Evolutionary conservation across 306 rosid species (phyloP), one percentile per base, ranked within the genome.

Genomic region (Ceratonia siliqua): DNA sequence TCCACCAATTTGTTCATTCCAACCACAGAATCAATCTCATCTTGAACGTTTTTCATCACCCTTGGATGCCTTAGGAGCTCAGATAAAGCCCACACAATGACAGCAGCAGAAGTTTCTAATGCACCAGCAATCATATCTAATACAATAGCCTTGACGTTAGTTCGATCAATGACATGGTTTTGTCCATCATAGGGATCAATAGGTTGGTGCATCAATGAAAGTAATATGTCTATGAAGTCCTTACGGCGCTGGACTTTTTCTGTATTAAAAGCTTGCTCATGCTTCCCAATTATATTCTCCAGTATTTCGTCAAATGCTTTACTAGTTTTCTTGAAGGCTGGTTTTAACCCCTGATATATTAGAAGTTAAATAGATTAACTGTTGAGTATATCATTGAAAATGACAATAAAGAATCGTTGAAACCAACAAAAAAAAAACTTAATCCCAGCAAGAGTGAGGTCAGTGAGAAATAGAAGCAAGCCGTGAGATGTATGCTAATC

Each of bases 51-150:
- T 12, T 58, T 79, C 80, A 82, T 80, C 1, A 46, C 62, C 15
- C 50, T 62, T 1, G 83, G 86, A 38, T 88, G 68, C 21, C 48
- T 75, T 2, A 85, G 5, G 5, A 88, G 81, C 27, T 72, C 81
- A 0, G 92, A 72, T 11, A 85, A 39, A 3, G 24, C 74, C 87
- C 86, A 87, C 2, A 57, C 69, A 0, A 83, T 10, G 0, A 32
- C 5, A 0, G 15, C 20, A 0, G 62, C 5, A 12, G 81, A 35
- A 2, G 86, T 50, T 13, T 81, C 74, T 17, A 21, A 17, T 21
- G 86, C 56, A 1, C 11, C 80, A 0, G 1, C 6, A n/a, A 83
- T 53, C 62, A 85, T 39, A 20, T 87, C 87, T 3, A 72, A 0
- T 15, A 83, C 0, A 5, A 87, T 68, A 11, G 78, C 85, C 56